These are phyloP conservation scores for Medicago ruthenica DNA, from an alignment of 306 rosid genomes.

Conservation along the genomic window DNA sequence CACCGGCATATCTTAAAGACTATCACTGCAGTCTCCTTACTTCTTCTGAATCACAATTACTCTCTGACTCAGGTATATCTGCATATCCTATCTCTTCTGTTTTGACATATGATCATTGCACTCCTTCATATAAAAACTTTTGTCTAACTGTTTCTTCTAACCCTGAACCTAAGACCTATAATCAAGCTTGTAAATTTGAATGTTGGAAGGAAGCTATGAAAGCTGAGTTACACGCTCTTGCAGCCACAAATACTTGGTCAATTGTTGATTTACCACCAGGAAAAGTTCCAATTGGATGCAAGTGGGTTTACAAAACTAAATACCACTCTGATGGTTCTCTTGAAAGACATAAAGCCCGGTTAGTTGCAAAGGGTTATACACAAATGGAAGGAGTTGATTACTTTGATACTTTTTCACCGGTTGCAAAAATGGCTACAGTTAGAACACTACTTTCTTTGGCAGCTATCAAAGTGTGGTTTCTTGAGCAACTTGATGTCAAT, in stretches of 20 bases:
- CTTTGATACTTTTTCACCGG: not conserved
- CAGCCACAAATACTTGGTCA: not conserved
- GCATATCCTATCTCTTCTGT: not conserved
- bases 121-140: not conserved
- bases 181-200: not conserved
- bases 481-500: too few species aligned
- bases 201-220: not conserved
- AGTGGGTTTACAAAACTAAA: not conserved
- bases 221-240: not conserved
- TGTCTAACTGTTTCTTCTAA: not conserved
- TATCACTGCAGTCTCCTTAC: not conserved
- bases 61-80: not conserved
- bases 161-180: not conserved
- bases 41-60: not conserved
- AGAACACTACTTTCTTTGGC: too few species aligned
- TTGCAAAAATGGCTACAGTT: too few species aligned
- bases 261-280: not conserved
- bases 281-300: not conserved
- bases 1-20: not conserved
- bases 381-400: constrained; percentile 2
- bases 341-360: not conserved
- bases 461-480: too few species aligned
- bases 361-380: not conserved
- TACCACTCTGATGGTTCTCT: not conserved
- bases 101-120: not conserved